These are phyloP conservation scores for Boeremia exigua DNA, from an alignment of 2,329 filamentous ascomycete species.

Conservation along the genomic window DNA sequence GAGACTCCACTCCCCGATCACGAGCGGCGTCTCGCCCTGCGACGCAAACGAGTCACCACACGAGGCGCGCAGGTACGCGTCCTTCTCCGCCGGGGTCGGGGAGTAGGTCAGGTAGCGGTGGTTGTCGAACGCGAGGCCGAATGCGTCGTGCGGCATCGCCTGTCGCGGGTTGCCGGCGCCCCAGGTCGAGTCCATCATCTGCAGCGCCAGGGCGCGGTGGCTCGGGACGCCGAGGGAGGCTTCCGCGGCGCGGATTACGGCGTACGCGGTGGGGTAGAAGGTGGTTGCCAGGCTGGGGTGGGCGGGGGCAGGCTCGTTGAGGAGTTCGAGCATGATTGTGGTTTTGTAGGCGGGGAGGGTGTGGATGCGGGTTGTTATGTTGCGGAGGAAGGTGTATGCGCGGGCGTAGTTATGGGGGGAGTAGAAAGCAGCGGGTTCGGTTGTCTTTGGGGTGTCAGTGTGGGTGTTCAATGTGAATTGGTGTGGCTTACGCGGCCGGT, in stretches of 20 bases:
- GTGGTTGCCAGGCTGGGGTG: constrained; percentile 33
- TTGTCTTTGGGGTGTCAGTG: constrained; percentile 23
- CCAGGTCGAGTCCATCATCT: constrained; percentile 62
- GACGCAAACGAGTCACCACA: constrained; percentile 55
- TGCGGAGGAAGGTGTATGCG: constrained; percentile 60
- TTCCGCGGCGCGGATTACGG: constrained; percentile 58
- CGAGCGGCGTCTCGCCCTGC: constrained; percentile 50
- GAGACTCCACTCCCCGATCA: constrained; percentile 68
- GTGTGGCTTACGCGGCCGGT: constrained; percentile 51
- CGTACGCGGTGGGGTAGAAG: constrained; percentile 59
- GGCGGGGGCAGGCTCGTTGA: constrained; percentile 57
- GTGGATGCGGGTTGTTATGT: constrained; percentile 62
- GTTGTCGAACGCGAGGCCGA: constrained; percentile 61
- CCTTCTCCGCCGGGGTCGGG: constrained; percentile 53
- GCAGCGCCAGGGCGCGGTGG: constrained; percentile 59
- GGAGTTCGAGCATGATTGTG: constrained; percentile 64
- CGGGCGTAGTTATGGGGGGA: constrained; percentile 62
- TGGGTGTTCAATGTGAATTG: too few relatives aligned
- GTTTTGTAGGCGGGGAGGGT: constrained; percentile 56
- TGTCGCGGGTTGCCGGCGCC: constrained; percentile 61
- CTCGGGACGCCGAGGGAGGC: constrained; percentile 49
- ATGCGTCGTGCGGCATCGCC: constrained; percentile 50
- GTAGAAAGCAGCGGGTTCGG: constrained; percentile 58
- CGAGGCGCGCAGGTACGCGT: constrained; percentile 57
- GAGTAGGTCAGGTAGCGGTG: constrained; percentile 61